A percentile compares a stretch with the other conserved stretches of the same genome.
Evolutionary conservation across 257 asterid genomes (phyloP).

Genomic region (Nicotiana paniculata): DNA sequence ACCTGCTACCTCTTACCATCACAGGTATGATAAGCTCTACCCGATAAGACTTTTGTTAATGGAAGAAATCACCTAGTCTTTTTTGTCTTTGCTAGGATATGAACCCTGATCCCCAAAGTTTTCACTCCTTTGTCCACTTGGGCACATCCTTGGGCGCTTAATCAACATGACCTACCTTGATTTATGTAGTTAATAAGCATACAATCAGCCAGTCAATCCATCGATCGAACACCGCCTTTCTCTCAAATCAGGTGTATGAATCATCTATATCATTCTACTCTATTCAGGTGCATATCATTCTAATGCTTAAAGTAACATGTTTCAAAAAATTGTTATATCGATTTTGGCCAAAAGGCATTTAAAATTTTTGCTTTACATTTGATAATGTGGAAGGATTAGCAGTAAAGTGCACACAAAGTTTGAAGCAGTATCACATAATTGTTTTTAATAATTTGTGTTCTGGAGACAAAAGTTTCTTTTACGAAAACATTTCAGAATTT

Average conservation of each 20-base stretch:
- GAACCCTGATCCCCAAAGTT: not conserved
- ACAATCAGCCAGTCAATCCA: not conserved
- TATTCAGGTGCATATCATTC: not conserved
- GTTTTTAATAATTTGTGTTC: not conserved
- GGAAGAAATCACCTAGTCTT: not conserved
- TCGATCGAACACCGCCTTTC: not conserved
- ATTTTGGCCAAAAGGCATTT: not conserved
- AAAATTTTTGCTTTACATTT: not conserved
- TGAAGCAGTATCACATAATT: not conserved
- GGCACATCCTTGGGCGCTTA: not conserved
- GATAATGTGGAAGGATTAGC: not conserved
- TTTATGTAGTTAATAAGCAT: not conserved
- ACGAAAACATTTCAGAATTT: not conserved
- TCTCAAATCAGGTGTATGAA: not conserved
- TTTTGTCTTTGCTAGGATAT: not conserved
- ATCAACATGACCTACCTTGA: not conserved
- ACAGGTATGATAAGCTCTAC: too few species aligned
- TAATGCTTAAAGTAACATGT: not conserved
- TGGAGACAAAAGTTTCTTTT: not conserved
- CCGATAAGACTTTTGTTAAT: not conserved
- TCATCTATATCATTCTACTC: not conserved
- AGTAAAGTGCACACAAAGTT: not conserved
- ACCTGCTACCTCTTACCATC: too few species aligned
- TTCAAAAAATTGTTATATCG: not conserved
- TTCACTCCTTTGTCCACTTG: not conserved